phyloP scores from a whole-genome alignment of 495 filamentous ascomycete genomes.

The Hypoxylon trugodes region DNA sequence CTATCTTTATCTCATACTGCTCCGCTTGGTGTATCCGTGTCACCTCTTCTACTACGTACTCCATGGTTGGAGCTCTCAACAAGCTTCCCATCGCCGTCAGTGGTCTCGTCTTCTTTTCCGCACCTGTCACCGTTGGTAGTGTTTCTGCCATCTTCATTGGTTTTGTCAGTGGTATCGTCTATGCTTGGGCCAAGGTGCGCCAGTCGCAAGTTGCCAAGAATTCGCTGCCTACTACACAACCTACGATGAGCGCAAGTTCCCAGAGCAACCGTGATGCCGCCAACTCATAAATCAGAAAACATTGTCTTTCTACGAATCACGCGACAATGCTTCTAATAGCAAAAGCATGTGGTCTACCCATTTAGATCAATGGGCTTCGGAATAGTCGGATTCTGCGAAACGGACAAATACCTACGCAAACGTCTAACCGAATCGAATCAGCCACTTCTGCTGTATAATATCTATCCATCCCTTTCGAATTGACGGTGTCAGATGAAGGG shows the following conservation, averaged over 20 bases:
- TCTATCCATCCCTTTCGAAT: constrained; percentile 29
- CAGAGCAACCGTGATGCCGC: constrained; percentile 86
- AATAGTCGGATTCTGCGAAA: constrained; percentile 25
- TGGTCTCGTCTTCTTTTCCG: constrained; percentile 93
- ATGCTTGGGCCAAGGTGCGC: constrained; percentile 88
- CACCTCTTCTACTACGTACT: constrained; percentile 95
- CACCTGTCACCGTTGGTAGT: constrained; percentile 89
- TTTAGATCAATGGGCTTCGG: constrained; percentile 14
- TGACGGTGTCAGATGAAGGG: constrained; percentile 22
- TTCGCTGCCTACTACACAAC: constrained; percentile 71
- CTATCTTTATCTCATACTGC: constrained; percentile 98
- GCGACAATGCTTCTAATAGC: constrained; percentile 4
- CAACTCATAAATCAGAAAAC: constrained; percentile 50
- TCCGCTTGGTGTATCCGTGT: constrained; percentile 98
- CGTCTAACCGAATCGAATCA: background rate
- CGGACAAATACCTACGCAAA: constrained; percentile 13
- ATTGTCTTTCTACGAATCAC: constrained; percentile 2
- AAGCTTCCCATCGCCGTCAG: constrained; percentile 94
- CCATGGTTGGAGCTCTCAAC: constrained; percentile 97
- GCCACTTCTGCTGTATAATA: constrained; percentile 43
- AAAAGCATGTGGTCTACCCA: constrained; percentile 12
- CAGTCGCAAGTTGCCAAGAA: constrained; percentile 72
- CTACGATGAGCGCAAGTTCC: constrained; percentile 86
- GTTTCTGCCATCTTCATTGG: constrained; percentile 89
- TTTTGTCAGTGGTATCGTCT: constrained; percentile 92